Evolutionary conservation across 495 filamentous ascomycete genomes (phyloP).

Genomic region (Penicillium roqueforti): DNA sequence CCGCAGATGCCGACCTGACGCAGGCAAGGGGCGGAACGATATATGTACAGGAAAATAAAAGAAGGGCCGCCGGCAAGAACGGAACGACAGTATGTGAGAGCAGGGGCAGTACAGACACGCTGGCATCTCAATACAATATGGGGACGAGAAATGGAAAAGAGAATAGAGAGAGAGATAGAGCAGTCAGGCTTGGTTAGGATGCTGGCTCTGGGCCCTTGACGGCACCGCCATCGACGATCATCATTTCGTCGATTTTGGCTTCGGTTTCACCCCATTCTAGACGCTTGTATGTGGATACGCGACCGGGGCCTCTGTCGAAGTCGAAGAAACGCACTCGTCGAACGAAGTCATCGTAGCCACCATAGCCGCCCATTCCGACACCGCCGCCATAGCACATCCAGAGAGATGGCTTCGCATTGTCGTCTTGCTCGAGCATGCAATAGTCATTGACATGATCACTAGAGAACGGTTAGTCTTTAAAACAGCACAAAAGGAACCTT

Average conservation of each 20-base stretch:
- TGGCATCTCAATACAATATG: slow-evolving; percentile 5
- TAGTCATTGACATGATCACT: slow-evolving; percentile 97
- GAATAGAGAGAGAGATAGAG: slow-evolving; percentile 11
- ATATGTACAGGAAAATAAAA: slow-evolving; percentile 27
- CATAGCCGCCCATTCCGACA: slow-evolving; percentile 88
- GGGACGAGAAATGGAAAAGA: slow-evolving; percentile 11
- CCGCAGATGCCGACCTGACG: slow-evolving; percentile 24
- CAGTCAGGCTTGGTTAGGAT: slow-evolving; percentile 7
- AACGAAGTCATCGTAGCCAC: slow-evolving; percentile 79
- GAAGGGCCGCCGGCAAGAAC: slow-evolving; percentile 4
- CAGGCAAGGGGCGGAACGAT: slow-evolving; percentile 19
- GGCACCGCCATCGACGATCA: slow-evolving; percentile 78
- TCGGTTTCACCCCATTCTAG: slow-evolving; percentile 77
- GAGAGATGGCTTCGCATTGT: slow-evolving; percentile 57
- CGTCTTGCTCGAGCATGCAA: slow-evolving; percentile 61
- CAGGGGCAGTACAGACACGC: slow-evolving; percentile 8
- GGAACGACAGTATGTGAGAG: slow-evolving; percentile 16
- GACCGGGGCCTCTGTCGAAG: slow-evolving; percentile 81
- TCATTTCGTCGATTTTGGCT: slow-evolving; percentile 73
- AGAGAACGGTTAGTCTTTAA: not conserved
- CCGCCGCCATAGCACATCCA: slow-evolving; percentile 99
- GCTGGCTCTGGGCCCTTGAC: slow-evolving; percentile 38
- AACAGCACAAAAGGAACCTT: slow-evolving; percentile 1
- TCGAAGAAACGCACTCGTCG: slow-evolving; percentile 85
- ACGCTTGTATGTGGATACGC: slow-evolving; percentile 88